Evolutionary conservation across 495 filamentous ascomycete species (phyloP).

Genomic region (Penicillium ochrochloron): DNA sequence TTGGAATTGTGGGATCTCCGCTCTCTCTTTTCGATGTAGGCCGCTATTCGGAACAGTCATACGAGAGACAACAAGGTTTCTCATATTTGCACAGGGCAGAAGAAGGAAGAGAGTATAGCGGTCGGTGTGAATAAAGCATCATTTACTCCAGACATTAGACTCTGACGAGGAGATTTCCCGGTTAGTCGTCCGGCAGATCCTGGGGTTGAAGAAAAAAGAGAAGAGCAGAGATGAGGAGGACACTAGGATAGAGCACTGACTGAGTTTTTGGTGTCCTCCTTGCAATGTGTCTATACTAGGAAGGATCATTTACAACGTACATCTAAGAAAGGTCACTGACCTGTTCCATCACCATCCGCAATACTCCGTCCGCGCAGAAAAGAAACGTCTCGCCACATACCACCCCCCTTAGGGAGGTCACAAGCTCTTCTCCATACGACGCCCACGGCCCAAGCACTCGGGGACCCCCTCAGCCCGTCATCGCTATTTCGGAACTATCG

Average conservation of each 20-base stretch:
- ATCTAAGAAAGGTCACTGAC: background rate
- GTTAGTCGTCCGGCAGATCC: constrained; percentile 33
- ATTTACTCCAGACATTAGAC: background rate
- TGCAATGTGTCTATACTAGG: background rate
- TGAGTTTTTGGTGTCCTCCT: background rate
- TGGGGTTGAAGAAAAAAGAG: constrained; percentile 3
- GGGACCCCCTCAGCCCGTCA: background rate
- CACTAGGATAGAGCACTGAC: background rate
- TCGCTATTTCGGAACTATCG: background rate
- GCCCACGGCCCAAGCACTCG: constrained; percentile 8
- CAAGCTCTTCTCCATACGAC: constrained; percentile 1
- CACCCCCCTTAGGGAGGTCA: background rate
- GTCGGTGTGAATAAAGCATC: background rate
- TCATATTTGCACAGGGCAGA: background rate
- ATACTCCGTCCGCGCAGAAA: constrained; percentile 2
- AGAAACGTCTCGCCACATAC: constrained; percentile 7
- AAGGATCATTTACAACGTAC: background rate
- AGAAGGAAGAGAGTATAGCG: background rate
- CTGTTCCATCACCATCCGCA: background rate
- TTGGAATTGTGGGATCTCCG: background rate
- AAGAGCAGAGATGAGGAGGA: background rate
- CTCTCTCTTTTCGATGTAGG: background rate
- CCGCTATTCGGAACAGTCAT: background rate
- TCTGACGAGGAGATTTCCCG: constrained; percentile 21
- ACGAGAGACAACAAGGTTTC: background rate